Evolutionary conservation across 768 basidiomycete species (phyloP).

Genomic region (Russula olivacea): DNA sequence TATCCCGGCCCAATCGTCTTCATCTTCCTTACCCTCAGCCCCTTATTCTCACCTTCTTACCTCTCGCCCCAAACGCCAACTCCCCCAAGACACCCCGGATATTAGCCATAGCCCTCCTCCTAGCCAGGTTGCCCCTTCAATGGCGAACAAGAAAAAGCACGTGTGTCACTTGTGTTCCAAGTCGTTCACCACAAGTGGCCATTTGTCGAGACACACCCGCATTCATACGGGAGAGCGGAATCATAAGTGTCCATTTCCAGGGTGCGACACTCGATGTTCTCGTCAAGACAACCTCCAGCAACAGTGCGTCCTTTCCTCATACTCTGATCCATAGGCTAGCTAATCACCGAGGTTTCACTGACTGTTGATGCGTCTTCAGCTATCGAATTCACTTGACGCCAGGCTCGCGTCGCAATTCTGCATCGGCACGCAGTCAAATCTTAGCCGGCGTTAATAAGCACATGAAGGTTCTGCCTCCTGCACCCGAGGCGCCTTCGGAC

Average conservation of each 20-base stretch:
- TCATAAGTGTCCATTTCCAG: constrained; percentile 92
- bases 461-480: constrained; percentile 18
- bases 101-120: background rate
- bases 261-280: constrained; percentile 86
- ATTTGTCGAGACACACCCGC: constrained; percentile 80
- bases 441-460: constrained; percentile 18
- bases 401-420: constrained; percentile 63
- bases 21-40: constrained; percentile 1
- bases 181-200: constrained; percentile 83
- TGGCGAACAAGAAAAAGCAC: constrained; percentile 36
- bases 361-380: constrained; percentile 34
- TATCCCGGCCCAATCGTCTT: constrained; percentile 7
- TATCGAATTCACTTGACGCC: constrained; percentile 80
- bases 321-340: background rate
- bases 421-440: constrained; percentile 36
- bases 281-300: constrained; percentile 82
- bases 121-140: background rate
- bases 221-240: constrained; percentile 91
- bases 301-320: constrained; percentile 38
- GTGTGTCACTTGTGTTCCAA: constrained; percentile 69
- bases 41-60: constrained; percentile 3
- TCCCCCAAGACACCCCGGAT: background rate
- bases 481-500: constrained; percentile 21
- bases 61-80: background rate
- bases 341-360: background rate